Percentiles rank a stretch among this genome's conserved stretches.
These are phyloP conservation scores for Ceratocystis smalleyi DNA, from an alignment of 2,329 filamentous ascomycete genomes.

Conservation along the genomic window DNA sequence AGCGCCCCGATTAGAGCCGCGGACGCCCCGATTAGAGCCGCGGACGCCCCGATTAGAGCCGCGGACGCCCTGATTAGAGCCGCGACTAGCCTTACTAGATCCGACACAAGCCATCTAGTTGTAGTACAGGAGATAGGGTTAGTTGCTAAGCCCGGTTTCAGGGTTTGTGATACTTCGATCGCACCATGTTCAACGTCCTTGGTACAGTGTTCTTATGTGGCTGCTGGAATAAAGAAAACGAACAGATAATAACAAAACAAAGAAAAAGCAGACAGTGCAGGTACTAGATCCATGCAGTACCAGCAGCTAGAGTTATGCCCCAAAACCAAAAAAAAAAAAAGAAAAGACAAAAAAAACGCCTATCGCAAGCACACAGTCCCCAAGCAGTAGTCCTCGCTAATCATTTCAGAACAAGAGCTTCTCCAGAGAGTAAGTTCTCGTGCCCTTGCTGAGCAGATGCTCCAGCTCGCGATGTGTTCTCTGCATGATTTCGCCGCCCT, in stretches of 20 bases:
- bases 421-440: conserved; percentile 72
- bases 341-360: too few species aligned
- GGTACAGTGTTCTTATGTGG: not conserved
- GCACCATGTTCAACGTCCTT: not conserved
- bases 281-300: not conserved
- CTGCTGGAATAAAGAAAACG: not conserved
- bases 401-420: conserved; percentile 44
- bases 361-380: conserved; percentile 1
- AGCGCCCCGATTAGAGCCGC: not conserved
- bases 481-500: conserved; percentile 53
- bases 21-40: not conserved
- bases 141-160: not conserved
- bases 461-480: conserved; percentile 60
- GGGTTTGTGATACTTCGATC: not conserved
- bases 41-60: not conserved
- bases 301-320: not conserved
- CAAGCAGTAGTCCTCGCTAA: not conserved
- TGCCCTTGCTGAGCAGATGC: conserved; percentile 60
- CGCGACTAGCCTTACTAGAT: not conserved
- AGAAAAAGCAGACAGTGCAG: not conserved
- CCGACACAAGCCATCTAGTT: not conserved
- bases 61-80: not conserved
- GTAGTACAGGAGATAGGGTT: not conserved
- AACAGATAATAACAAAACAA: not conserved
- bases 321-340: too few species aligned